Base-by-base conservation (phyloP, 306 rosid species). In the Cyclanthera cordifolia region DNA sequence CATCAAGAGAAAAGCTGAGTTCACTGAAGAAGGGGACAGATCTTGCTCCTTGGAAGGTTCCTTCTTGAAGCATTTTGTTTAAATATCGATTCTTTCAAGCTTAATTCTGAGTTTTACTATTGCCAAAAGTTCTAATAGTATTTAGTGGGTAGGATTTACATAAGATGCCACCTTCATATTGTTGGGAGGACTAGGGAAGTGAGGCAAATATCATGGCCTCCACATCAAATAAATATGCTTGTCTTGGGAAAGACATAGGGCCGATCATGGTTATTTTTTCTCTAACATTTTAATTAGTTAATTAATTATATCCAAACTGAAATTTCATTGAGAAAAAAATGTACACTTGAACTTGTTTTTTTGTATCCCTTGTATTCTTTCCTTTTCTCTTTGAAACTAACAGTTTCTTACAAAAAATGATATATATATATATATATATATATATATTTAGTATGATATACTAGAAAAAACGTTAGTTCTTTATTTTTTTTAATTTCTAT, bases 1-100 rank as follows among this genome's bases (percentile, higher is more conserved):
- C 79, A 89, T 93, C 73, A 89, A 83, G 77, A 75, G 17, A 69
- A 93, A 86, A 85, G 91, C 98, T 51, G 96, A 93, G 77, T 86
- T 84, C 82, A 41, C 89, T 57, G 95, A 85, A 66, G 93, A 89
- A 59, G 94, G 91, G 85, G 76, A 73, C 63, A 76, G 67, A 68
- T 24, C 75, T 69, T 75, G 77, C 76, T 83, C 56, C 30, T 76
- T 93, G 75, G 84, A 89, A 84, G 98, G 98, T 93, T 61, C 53
- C 72, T 72, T 65, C 71, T 65, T 72, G 70, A 53, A 30, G 23
- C 25, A 50, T 25, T 3, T 67, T 48, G 64, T 56, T 67, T 30
- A 16, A 49, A n/a, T 8, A 7, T 45, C 20, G n/a, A 46, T 8
- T 2, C 34, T 67, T 48, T 25, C 37, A 19, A 68, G 47, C 54